These are phyloP conservation scores for Phaffomyces opuntiae DNA, from an alignment of 805 yeast genomes.

Conservation along the genomic window DNA sequence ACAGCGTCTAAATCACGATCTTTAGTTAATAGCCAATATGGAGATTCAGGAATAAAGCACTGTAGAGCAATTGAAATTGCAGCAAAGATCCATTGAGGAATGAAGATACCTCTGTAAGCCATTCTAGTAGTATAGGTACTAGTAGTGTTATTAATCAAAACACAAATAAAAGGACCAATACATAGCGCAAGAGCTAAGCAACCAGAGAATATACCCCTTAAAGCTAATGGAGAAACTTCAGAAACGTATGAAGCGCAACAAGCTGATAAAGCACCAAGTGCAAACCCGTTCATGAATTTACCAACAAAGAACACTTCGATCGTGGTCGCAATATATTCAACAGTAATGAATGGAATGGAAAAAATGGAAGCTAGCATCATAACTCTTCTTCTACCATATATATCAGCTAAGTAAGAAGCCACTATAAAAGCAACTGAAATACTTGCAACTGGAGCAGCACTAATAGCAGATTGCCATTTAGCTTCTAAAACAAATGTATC, in stretches of 20 bases:
- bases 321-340: slow-evolving; percentile 33
- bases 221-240: slow-evolving; percentile 34
- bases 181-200: slow-evolving; percentile 31
- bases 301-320: slow-evolving; percentile 34
- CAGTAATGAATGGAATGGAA: slow-evolving; percentile 28
- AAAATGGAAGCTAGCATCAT: slow-evolving; percentile 24
- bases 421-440: slow-evolving; percentile 24
- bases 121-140: slow-evolving; percentile 16
- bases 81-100: slow-evolving; percentile 16
- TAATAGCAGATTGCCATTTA: slow-evolving; percentile 38
- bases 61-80: slow-evolving; percentile 22
- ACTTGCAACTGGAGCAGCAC: slow-evolving; percentile 26
- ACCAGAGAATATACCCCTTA: slow-evolving; percentile 32
- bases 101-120: slow-evolving; percentile 32
- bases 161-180: slow-evolving; percentile 33
- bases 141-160: slow-evolving; percentile 22
- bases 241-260: slow-evolving; percentile 33
- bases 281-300: slow-evolving; percentile 33
- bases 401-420: slow-evolving; percentile 23
- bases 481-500: slow-evolving; percentile 31
- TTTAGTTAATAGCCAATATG: slow-evolving; percentile 34
- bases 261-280: slow-evolving; percentile 34
- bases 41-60: slow-evolving; percentile 36
- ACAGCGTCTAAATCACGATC: slow-evolving; percentile 29
- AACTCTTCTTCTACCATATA: slow-evolving; percentile 29